Percentiles rank a stretch among this genome's conserved stretches.
These are phyloP conservation scores for Monosporozyma unispora DNA, from an alignment of 805 yeast genomes.

Conservation along the genomic window DNA sequence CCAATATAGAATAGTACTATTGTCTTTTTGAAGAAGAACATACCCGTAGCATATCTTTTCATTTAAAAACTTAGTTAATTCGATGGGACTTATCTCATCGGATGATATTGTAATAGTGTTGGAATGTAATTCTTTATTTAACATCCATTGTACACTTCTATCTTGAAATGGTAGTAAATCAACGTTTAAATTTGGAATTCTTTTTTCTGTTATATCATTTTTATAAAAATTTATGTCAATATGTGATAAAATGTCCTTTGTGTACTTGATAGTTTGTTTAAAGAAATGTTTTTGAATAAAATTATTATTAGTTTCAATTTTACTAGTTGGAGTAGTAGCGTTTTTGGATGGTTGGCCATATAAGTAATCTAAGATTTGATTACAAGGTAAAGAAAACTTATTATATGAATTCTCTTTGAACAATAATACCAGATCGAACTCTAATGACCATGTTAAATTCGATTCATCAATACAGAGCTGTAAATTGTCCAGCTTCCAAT, in stretches of 20 bases:
- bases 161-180: constrained; percentile 25
- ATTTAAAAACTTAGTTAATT: constrained; percentile 17
- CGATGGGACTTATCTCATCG: neutral
- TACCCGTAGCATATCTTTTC: constrained; percentile 24
- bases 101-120: neutral
- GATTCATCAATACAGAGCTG: neutral
- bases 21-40: constrained; percentile 9
- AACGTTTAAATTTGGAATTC: constrained; percentile 12
- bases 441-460: neutral
- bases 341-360: constrained; percentile 8
- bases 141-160: constrained; percentile 29
- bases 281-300: constrained; percentile 23
- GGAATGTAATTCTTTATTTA: constrained; percentile 15
- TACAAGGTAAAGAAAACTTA: constrained; percentile 20
- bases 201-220: neutral
- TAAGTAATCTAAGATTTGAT: constrained; percentile 15
- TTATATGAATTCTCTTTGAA: constrained; percentile 13
- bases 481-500: neutral
- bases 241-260: constrained; percentile 10
- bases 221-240: constrained; percentile 3
- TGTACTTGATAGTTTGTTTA: constrained; percentile 17
- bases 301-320: constrained; percentile 3
- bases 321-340: neutral
- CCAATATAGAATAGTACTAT: constrained; percentile 15
- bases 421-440: constrained; percentile 4